Percentiles rank a stretch among this genome's conserved stretches.
phyloP scores from a whole-genome alignment of 108 stramenopile genomes.

The Cyclotella cryptica region DNA sequence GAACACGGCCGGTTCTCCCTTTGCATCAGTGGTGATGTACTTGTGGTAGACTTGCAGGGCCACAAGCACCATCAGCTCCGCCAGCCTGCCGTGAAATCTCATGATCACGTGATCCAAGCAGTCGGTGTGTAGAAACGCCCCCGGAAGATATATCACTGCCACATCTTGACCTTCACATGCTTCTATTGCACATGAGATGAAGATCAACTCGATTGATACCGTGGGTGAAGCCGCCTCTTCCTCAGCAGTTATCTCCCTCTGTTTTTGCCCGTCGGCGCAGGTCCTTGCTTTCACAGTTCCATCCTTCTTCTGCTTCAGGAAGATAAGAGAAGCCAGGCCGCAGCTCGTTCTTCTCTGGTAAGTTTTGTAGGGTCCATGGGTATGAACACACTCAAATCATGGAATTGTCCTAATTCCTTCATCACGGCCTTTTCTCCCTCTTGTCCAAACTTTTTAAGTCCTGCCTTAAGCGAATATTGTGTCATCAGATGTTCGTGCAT shows the following conservation, averaged over 20 bases:
- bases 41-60: not conserved
- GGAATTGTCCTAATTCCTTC: not conserved
- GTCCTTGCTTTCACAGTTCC: not conserved
- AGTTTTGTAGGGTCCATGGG: not conserved
- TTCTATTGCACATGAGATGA: not conserved
- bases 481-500: not conserved
- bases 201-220: not conserved
- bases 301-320: not conserved
- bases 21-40: not conserved
- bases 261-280: not conserved
- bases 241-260: not conserved
- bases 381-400: not conserved
- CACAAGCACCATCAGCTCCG: not conserved
- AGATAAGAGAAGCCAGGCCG: not conserved
- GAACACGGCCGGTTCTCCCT: not conserved
- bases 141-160: not conserved
- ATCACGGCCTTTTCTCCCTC: not conserved
- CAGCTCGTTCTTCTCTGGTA: not conserved
- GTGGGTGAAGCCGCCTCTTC: conserved; percentile 1
- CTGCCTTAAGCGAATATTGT: not conserved
- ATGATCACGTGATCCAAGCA: not conserved
- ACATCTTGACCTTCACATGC: not conserved
- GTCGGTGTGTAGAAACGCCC: not conserved
- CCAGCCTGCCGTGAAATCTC: not conserved
- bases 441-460: not conserved